Evolutionary conservation across 2,329 filamentous ascomycete species (phyloP), one percentile per base, ranked within the genome.

Genomic region (Ascochyta rabiei): DNA sequence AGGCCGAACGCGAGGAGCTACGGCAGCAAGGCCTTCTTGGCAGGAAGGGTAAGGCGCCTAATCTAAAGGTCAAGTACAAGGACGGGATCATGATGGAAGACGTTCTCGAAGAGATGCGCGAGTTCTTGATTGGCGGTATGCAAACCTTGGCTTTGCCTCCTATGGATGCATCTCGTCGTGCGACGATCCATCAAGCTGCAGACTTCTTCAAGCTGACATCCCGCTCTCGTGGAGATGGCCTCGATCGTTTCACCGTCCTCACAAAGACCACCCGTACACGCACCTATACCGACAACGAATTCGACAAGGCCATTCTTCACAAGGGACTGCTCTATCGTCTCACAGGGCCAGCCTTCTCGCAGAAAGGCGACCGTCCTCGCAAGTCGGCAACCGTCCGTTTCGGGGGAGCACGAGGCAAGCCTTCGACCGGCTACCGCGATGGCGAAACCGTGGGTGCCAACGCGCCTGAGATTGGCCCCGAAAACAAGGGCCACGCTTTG

Each of bases 361-460:
- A 48, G 40, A 41, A 57, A 55, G 48, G 48, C n/a, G 47, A 47
- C 13, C 51, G 53, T 24, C 45, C 54, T 24, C 33, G 38, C 28
- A 62, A 60, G 43, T 45, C 48, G 4, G 54, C 55, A 16, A 62
- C 46, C 1, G 58, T 59, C 19, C 62, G 60, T 4, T 55, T 50
- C 6, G 51, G 58, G 12, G 61, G 59, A 40, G 41, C 46, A 8
- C 60, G 59, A 15, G 38, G 48, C 10, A 66, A 63, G 15, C 59
- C 64, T 15, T 61, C 53, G 16, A 60, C 65, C 15, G 64, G 81
- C 1, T 91, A 95, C 63, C 84, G 84, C 57, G 90, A 98, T 67
- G 95, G 95, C 16, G 93, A 98, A 62, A 80, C 96, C 24, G 92
- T 98, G 2, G 95, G 93, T 42, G 91, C 85, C 1, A 85, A 86